Evolutionary conservation across 352 stramenopile genomes (phyloP), one percentile per base, ranked within the genome.

Genomic region (Phytophthora podocarpi): DNA sequence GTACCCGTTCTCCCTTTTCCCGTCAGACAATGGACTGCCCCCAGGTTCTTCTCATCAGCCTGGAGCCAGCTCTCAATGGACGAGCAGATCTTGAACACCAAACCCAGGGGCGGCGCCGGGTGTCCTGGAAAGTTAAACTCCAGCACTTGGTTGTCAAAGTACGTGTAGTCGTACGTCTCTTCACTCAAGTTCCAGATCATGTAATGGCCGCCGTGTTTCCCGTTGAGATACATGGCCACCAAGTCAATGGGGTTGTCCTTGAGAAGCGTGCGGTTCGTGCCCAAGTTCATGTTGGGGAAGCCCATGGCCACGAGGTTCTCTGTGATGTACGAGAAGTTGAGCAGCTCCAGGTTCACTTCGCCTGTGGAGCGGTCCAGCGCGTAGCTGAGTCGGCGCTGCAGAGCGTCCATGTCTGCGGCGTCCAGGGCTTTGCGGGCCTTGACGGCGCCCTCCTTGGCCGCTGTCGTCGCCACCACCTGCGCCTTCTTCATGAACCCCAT

Each of bases 181-280:
- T 99, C 97, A 56, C 87, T 98, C 15, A 99, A 70, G 76, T 99
- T 99, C 93, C 95, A 99, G 54, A 99, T 97, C 93, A 99, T 98
- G 72, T 97, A 99, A 58, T 97, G 83, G n/a, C 93, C 93, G 11
- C 73, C 73, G 62, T 99, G 97, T 56, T 94, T 89, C 16, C 86
- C 82, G 62, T 97, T 89, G n/a, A 99, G 72, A 67, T 99, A 96
- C 67, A 97, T 93, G 21, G 90, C 80, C 15, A 99, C 89, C 27
- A 95, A 60, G 39, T 97, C 87, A 67, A 97, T 96, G 21, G 87
- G 84, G 64, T 97, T 97, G 52, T 96, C 88, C 55, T 87, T 81
- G 18, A 95, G 73, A 9, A 90, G 69, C 60, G 78, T 86, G 26
- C 79, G 80, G 63, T 94, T 93, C 31, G 68, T 76, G 43, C 85